Evolutionary conservation across 2,329 filamentous ascomycete genomes (phyloP).

Genomic region (Sporothrix sp.): DNA sequence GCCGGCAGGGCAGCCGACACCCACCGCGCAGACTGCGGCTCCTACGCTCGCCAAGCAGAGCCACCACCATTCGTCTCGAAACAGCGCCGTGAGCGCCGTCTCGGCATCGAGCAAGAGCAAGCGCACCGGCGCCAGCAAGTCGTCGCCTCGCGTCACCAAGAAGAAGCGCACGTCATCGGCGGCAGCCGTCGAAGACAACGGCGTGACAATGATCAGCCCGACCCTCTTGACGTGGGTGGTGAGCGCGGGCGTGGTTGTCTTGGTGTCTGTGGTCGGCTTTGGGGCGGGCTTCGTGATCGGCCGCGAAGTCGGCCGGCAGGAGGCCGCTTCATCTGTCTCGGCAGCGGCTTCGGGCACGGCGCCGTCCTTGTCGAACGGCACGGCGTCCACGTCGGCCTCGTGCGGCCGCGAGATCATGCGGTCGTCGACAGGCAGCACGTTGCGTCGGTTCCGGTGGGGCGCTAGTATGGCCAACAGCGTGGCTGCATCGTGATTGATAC

Average conservation of each 20-base stretch:
- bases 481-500: constrained; percentile 28
- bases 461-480: constrained; percentile 40
- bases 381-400: constrained; percentile 33
- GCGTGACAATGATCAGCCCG: constrained; percentile 39
- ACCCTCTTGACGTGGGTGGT: constrained; percentile 56
- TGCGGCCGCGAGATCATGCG: constrained; percentile 46
- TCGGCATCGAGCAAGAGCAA: constrained; percentile 37
- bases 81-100: constrained; percentile 12
- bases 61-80: constrained; percentile 18
- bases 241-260: constrained; percentile 56
- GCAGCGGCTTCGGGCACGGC: constrained; percentile 28
- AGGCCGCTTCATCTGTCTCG: constrained; percentile 33
- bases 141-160: constrained; percentile 39
- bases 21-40: neutral
- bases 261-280: constrained; percentile 59
- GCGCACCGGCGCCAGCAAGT: constrained; percentile 32
- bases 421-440: constrained; percentile 37
- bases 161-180: constrained; percentile 44
- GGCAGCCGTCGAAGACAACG: constrained; percentile 26
- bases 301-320: constrained; percentile 54
- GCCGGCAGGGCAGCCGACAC: neutral
- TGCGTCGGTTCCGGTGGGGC: constrained; percentile 47
- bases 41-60: constrained; percentile 11
- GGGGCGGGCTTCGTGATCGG: constrained; percentile 55
- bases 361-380: constrained; percentile 31